These are phyloP conservation scores for Thamnidium elegans DNA, from an alignment of 192 early-diverging fungal species.

Conservation along the genomic window DNA sequence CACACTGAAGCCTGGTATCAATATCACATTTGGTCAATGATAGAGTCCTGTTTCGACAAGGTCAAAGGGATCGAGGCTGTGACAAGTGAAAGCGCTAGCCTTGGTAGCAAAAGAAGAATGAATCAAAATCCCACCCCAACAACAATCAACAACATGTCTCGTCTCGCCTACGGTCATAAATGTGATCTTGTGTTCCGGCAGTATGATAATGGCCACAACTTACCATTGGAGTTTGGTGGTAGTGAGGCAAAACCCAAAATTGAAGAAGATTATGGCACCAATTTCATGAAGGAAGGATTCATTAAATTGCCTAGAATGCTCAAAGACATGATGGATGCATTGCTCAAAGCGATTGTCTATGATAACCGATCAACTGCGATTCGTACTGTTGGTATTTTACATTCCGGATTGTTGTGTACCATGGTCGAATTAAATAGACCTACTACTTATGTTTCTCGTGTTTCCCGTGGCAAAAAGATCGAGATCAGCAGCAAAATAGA, in stretches of 20 bases:
- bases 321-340: background rate
- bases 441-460: background rate
- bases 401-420: background rate
- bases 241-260: background rate
- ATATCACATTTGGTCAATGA: constrained; percentile 3
- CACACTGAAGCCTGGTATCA: constrained; percentile 4
- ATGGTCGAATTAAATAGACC: background rate
- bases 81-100: background rate
- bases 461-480: background rate
- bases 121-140: background rate
- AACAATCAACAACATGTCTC: background rate
- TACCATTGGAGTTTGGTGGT: background rate
- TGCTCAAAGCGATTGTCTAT: background rate
- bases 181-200: constrained; percentile 1
- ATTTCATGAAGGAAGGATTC: background rate
- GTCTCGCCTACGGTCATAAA: background rate
- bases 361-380: constrained; percentile 1
- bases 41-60: background rate
- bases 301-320: background rate
- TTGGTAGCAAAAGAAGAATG: constrained; percentile 3
- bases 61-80: constrained; percentile 1
- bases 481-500: background rate
- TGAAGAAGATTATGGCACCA: constrained; percentile 1
- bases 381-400: background rate
- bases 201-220: background rate